These are phyloP conservation scores for Trypanosoma melophagium DNA, from an alignment of 208 protist species.

Conservation along the genomic window DNA sequence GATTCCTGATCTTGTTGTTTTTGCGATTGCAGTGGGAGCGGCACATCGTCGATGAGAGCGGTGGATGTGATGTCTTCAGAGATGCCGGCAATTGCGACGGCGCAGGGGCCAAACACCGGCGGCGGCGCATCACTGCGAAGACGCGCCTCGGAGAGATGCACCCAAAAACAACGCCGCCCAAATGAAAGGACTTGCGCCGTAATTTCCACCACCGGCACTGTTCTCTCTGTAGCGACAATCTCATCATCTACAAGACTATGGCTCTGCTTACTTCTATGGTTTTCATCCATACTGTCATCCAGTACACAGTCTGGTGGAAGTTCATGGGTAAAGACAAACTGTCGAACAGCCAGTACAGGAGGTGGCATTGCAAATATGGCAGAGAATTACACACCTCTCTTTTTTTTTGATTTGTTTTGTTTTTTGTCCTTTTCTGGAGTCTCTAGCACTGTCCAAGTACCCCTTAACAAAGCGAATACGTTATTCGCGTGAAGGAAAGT, in stretches of 20 bases:
- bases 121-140: slow-evolving; percentile 1
- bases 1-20: slow-evolving; percentile 1
- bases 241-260: too few species aligned
- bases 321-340: slow-evolving; percentile 28
- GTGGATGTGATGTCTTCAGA: slow-evolving; percentile 20
- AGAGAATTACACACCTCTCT: too few species aligned
- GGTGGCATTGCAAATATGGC: slow-evolving; percentile 9
- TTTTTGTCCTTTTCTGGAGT: too few species aligned
- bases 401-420: too few species aligned
- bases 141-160: slow-evolving; percentile 56
- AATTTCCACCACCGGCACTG: slow-evolving; percentile 38
- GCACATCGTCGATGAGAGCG: slow-evolving; percentile 33
- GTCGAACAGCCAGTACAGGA: slow-evolving; percentile 12
- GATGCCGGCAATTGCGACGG: slow-evolving; percentile 29
- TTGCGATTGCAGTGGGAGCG: background rate
- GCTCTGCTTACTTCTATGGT: too few species aligned
- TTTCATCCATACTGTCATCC: background rate
- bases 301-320: slow-evolving; percentile 5
- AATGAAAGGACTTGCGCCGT: slow-evolving; percentile 52
- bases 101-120: slow-evolving; percentile 38
- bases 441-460: too few species aligned
- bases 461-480: too few species aligned
- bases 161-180: slow-evolving; percentile 55
- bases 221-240: too few species aligned
- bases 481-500: too few species aligned